Evolutionary conservation across 2,329 filamentous ascomycete species (phyloP), one percentile per base, ranked within the genome.

Genomic region (Fusarium sp.): DNA sequence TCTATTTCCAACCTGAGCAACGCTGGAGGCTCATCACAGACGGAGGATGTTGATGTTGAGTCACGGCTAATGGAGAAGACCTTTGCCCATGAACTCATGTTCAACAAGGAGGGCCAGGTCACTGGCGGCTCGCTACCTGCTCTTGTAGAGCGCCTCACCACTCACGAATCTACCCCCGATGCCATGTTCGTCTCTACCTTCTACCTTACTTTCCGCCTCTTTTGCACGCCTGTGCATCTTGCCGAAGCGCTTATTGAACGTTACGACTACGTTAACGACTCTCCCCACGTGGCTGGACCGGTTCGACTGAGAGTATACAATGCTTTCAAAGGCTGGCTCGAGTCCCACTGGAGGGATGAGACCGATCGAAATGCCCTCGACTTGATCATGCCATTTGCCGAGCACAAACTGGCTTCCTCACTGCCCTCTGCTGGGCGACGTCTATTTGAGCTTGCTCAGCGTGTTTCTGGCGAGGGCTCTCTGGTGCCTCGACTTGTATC

Each of bases 241-340:
- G 91, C 93, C 0, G 86, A 92, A 73, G 86, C 89, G 5, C 83
- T 99, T n/a, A 90, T 96, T 49, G 90, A 95, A 54, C 89, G 96
- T 28, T 99, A 96, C 75, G 91, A 97, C 57, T 97, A 97, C 69
- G 90, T 97, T 34, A 90, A 87, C 11, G 90, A 95, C 58, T 91
- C 89, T 43, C 86, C 88, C 22, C 85, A 88, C 56, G 78, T 93
- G 62, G 88, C 93, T 22, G 85, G 83, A 3, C 92, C 94, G 0
- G 94, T 98, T 22, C 88, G 93, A 46, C 81, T 99, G 43, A 88
- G 95, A 47, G 92, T 98, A 2, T 98, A 96, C 80, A 98, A 99
- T 74, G 89, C 93, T 53, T 92, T 99, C 83, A 99, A 99, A 77
- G 91, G 91, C 38, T 99, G 95, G 95, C 81, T 99, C 19, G 95